Percentiles rank a stretch among this genome's conserved stretches.
Evolutionary conservation across 192 early-diverging fungal species (phyloP).

Genomic region (Coemansia sp.): DNA sequence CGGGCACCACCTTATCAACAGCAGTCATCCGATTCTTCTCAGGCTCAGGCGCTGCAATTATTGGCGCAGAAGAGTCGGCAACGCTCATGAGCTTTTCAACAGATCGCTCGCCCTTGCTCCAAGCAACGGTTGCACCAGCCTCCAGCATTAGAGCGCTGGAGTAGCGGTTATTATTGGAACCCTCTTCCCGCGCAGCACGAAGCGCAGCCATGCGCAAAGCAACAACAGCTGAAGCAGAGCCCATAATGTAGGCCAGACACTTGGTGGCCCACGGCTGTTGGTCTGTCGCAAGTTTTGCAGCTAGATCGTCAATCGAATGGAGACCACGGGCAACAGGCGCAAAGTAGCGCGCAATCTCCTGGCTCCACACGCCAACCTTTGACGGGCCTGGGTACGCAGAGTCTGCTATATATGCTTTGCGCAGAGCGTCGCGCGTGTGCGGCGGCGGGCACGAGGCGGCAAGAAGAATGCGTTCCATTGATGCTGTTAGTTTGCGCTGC

Average conservation of each 20-base stretch:
- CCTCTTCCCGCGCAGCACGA: conserved; percentile 11
- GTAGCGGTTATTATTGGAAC: conserved; percentile 2
- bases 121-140: conserved; percentile 17
- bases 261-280: conserved; percentile 30
- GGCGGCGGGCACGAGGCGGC: conserved; percentile 51
- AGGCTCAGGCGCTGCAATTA: background rate
- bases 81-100: background rate
- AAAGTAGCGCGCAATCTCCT: conserved; percentile 37
- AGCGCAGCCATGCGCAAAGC: conserved; percentile 30
- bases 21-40: background rate
- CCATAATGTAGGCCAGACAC: conserved; percentile 7
- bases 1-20: conserved; percentile 14
- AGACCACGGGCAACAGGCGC: conserved; percentile 20
- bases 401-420: conserved; percentile 40
- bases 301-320: conserved; percentile 5
- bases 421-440: conserved; percentile 35
- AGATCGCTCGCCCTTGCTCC: conserved; percentile 6
- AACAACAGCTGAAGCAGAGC: background rate
- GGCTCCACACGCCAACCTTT: conserved; percentile 31
- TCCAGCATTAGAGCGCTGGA: conserved; percentile 34
- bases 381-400: conserved; percentile 45
- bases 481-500: conserved; percentile 21
- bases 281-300: conserved; percentile 2
- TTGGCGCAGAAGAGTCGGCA: background rate
- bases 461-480: conserved; percentile 32